Base-by-base conservation (phyloP, 352 stramenopile species). In the Blastocystis sp. region DNA sequence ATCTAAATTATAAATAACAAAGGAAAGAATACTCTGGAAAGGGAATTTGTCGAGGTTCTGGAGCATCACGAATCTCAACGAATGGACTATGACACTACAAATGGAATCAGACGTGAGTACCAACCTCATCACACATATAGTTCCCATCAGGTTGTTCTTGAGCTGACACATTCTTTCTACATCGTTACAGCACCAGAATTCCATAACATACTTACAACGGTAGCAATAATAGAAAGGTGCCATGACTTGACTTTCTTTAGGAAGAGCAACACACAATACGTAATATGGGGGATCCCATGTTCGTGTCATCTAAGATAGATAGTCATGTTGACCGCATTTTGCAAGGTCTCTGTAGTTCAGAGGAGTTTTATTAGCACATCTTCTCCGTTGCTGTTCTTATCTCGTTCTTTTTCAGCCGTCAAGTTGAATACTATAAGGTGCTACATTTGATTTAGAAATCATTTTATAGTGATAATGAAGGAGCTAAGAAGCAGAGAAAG, bases 401-500 rank as follows among this genome's bases (percentile, higher is more conserved):
- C 19, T 64, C 51, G 70, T n/a, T 81, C 70, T 27, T 81, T 81
- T 60, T 60, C 44, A 37, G 70, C 27, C 24, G 70, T 89, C 19
- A 51, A 59, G 15, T 40, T 89, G 78, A 89, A 89, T 6, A 78
- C 40, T 24, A 24, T 89, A 54, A 35, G 33, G 73, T 84, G 53
- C 4, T 0, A 17, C 66, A 35, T 24, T 54, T 0, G 0, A 0
- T 15, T 27, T 2, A 15, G 64, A 53, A 30, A 17, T 51, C 33
- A 48, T 11, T 24, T 1, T 15, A 17, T 76, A 89, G 78, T 13
- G 78, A 89, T 64, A 89, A 89, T 56, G 35, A 11, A 17, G 78
- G 78, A 35, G 66, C 78, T 56, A 89, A 89, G 48, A 89, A 78
- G n/a, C 15, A 0, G 15, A 89, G 51, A 70, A 89, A 37, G 30